Conservation (phyloP, 352 stramenopile genomes). For the Discostella stelligera region DNA sequence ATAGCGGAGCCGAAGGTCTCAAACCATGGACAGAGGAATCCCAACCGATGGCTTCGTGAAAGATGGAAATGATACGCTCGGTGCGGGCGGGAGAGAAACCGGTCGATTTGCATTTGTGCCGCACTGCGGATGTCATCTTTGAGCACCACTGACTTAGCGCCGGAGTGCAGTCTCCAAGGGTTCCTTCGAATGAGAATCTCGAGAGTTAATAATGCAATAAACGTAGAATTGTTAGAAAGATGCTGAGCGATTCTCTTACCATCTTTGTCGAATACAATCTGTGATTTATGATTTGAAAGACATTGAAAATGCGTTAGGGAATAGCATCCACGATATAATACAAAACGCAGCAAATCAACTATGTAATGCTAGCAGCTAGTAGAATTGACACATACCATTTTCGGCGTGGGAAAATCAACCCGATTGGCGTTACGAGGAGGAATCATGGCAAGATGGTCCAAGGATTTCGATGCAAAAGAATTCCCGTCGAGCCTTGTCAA, state of each 20-base stretch:
- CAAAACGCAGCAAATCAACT: background rate
- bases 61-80: constrained; percentile 28
- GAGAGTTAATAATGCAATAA: background rate
- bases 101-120: constrained; percentile 10
- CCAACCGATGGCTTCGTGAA: constrained; percentile 56
- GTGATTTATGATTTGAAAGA: background rate
- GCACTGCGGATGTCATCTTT: constrained; percentile 41
- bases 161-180: constrained; percentile 43
- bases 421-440: background rate
- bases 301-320: background rate
- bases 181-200: constrained; percentile 9
- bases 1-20: constrained; percentile 41
- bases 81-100: constrained; percentile 11
- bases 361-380: no score
- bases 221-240: background rate
- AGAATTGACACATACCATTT: constrained; percentile 17
- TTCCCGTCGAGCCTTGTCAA: background rate
- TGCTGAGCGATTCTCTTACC: constrained; percentile 14
- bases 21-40: constrained; percentile 32
- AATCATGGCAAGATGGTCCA: background rate
- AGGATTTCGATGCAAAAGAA: background rate
- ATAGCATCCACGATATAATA: background rate
- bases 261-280: constrained; percentile 64
- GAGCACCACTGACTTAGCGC: constrained; percentile 40
- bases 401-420: constrained; percentile 1